A percentile compares a stretch with the other conserved stretches of the same genome.
These are phyloP conservation scores for Xylaria sp. DNA, from an alignment of 2,329 filamentous ascomycete genomes.

Conservation along the genomic window DNA sequence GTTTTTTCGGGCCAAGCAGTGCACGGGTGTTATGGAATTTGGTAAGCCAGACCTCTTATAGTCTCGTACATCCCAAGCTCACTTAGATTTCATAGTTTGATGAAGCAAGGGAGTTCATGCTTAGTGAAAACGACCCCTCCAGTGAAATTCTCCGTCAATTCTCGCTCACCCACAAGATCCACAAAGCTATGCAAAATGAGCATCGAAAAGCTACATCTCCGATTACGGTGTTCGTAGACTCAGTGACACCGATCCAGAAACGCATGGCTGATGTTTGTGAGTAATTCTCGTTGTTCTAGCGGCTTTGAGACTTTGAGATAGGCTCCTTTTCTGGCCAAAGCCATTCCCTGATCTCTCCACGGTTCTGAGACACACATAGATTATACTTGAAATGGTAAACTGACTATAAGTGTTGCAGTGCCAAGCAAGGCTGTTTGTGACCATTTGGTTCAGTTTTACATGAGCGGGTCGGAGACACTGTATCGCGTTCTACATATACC, in stretches of 20 bases:
- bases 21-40: constrained; percentile 64
- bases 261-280: constrained; percentile 63
- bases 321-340: background rate
- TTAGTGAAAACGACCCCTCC: constrained; percentile 54
- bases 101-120: constrained; percentile 63
- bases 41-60: constrained; percentile 49
- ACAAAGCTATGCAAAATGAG: constrained; percentile 59
- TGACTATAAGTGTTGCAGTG: constrained; percentile 40
- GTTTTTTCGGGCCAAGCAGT: constrained; percentile 64
- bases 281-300: background rate
- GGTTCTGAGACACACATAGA: background rate
- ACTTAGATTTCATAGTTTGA: constrained; percentile 56
- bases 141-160: constrained; percentile 57
- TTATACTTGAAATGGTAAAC: background rate
- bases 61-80: background rate
- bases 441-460: constrained; percentile 59
- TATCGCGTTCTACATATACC: constrained; percentile 65
- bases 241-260: constrained; percentile 66
- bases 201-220: constrained; percentile 59
- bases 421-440: constrained; percentile 63
- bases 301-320: background rate
- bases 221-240: constrained; percentile 66
- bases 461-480: constrained; percentile 62
- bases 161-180: constrained; percentile 57
- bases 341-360: background rate